These are phyloP conservation scores for Ceratocystis albifundus DNA, from an alignment of 2,329 filamentous ascomycete genomes.

Conservation along the genomic window DNA sequence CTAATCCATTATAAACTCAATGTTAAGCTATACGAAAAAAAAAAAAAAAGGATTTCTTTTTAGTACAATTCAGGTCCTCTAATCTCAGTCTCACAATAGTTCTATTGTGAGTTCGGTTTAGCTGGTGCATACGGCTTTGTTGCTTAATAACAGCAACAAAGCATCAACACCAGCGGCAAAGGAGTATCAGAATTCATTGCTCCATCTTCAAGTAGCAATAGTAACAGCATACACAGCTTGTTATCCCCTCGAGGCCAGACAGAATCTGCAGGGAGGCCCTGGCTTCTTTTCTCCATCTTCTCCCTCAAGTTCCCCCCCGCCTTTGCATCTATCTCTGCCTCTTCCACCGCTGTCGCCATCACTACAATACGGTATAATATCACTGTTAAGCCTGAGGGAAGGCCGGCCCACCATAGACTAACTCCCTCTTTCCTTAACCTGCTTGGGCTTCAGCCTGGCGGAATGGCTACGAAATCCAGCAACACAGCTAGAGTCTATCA, in stretches of 20 bases:
- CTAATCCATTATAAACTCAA: too few relatives aligned
- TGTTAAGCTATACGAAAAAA: too few relatives aligned
- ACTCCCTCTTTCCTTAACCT: conserved; percentile 36
- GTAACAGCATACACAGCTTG: background rate
- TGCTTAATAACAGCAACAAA: background rate
- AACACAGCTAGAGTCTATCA: conserved; percentile 18
- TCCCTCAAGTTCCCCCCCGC: conserved; percentile 5
- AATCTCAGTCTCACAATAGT: too few relatives aligned
- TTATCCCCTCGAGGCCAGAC: background rate
- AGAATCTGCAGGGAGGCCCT: conserved; percentile 10
- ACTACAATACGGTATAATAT: conserved; percentile 6
- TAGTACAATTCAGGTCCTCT: too few relatives aligned
- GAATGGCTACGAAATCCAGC: conserved; percentile 30
- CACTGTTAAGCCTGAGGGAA: conserved; percentile 8
- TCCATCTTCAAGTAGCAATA: background rate
- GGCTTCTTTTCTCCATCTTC: conserved; percentile 11
- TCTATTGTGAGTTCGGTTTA: too few relatives aligned
- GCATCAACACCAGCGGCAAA: background rate
- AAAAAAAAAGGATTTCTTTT: too few relatives aligned
- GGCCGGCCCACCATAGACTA: conserved; percentile 11
- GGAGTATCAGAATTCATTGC: background rate
- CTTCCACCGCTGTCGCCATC: background rate
- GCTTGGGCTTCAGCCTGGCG: conserved; percentile 50
- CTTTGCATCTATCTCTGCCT: conserved; percentile 6
- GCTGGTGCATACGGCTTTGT: background rate